Evolutionary conservation across 1,139 yeast species (phyloP).

Genomic region (Suhomyces kunorum): DNA sequence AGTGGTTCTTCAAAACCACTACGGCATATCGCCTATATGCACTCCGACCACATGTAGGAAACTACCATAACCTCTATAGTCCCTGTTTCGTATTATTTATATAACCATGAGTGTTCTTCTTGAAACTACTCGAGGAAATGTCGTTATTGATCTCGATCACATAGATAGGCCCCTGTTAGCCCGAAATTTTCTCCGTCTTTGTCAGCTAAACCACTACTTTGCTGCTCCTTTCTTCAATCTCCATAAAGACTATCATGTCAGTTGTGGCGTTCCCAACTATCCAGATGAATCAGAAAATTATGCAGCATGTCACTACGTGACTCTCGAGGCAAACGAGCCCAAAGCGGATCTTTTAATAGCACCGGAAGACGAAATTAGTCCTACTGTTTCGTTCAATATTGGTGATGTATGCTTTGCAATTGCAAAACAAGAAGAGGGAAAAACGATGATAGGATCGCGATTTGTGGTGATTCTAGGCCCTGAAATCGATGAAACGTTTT

Average conservation of each 20-base stretch:
- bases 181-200: slow-evolving; percentile 54
- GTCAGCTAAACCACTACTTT: slow-evolving; percentile 54
- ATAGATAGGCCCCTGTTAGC: slow-evolving; percentile 41
- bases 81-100: neutral
- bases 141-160: slow-evolving; percentile 54
- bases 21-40: neutral
- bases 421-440: slow-evolving; percentile 12
- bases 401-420: slow-evolving; percentile 8
- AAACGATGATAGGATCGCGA: slow-evolving; percentile 25
- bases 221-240: slow-evolving; percentile 52
- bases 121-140: slow-evolving; percentile 54
- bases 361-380: neutral
- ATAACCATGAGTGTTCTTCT: slow-evolving; percentile 54
- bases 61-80: slow-evolving; percentile 1
- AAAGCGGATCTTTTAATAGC: slow-evolving; percentile 11
- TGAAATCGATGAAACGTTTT: slow-evolving; percentile 4
- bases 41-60: neutral
- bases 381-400: neutral
- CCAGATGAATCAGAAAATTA: slow-evolving; percentile 33
- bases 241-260: slow-evolving; percentile 36
- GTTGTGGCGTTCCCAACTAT: slow-evolving; percentile 51
- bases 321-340: slow-evolving; percentile 2
- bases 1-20: neutral
- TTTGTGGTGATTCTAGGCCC: slow-evolving; percentile 32
- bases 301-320: slow-evolving; percentile 17